Evolutionary conservation across 1,139 yeast genomes (phyloP), one percentile per base, ranked within the genome.

Genomic region (Yamadazyma buinensis): DNA sequence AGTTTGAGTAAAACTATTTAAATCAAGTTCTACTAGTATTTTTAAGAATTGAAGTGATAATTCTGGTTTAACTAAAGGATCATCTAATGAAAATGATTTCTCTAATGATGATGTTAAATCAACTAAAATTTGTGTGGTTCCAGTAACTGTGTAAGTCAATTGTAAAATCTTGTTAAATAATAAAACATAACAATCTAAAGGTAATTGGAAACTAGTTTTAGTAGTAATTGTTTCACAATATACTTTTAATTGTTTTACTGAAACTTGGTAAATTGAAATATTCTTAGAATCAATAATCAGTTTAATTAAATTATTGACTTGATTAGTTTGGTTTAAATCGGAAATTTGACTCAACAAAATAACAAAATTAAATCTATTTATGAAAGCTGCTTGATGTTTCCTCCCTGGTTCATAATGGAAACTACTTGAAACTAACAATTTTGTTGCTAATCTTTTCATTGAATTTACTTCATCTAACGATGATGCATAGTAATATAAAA

Each of bases 291-390:
- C 42, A 6, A 40, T 29, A 1, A 64, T 44, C 39, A 53, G 58
- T 7, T 33, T 39, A 6, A 64, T 32, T 33, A 68, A 47, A 35
- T 54, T 61, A 10, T 38, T 33, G 3, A 65, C 41, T 38, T 61
- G 70, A 26, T 46, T 52, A 14, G 51, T 55, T 29, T 66, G 55
- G 38, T 65, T 67, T 14, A 64, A 50, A 7, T 52, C 56, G 1
- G 72, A 61, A 3, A 67, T 33, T 40, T 63, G 72, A 7, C 54
- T 43, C 21, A 68, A 48, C 15, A 69, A 40, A 7, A 63, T 41
- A 4, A 66, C 49, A 30, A 67, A 60, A 39, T 69, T 69, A 26
- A 67, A 44, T 30, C 75, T 44, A 41, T 69, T 69, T 17, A 57
- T 43, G 37, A 61, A 67, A 54, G 64, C 66, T 5, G 52, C 53